Base-by-base conservation (phyloP, 1,139 yeast genomes). In the Saccharomyces pastorianus region DNA sequence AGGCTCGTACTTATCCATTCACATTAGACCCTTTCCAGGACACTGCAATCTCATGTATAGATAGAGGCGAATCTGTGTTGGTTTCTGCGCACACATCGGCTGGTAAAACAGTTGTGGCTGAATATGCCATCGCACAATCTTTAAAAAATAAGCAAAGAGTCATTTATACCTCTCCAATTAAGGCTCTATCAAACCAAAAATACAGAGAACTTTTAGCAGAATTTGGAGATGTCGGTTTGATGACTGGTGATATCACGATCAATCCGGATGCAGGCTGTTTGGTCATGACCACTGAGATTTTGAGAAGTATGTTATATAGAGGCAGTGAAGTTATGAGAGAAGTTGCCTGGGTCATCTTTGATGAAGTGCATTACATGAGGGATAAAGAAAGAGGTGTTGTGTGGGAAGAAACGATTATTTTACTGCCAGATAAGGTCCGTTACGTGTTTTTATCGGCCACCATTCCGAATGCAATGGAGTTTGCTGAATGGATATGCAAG, bases 81-180 rank as follows among this genome's bases (percentile, higher is more conserved):
- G 98, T 93, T 2, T 91, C 98, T 26, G 99, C 99, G 0, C 99
- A 93, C 67, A 91, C 99, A 0, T 91, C 98, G 31, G 99, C 99
- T 6, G 99, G 99, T 74, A 93, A 93, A 69, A 93, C 99, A 0
- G 99, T 95, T 49, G 99, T 93, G 51, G 99, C 99, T 0, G 99
- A 93, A 68, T 95, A 93, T 66, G 98, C 99, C 47, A 93, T 93
- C 73, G 98, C 99, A 1, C 95, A 90, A 75, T 88, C 96, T 13
- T 75, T 89, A 58, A 76, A 90, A 63, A 90, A 88, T 54, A 90
- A 89, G 73, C 96, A 93, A 68, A 83, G 96, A 72, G 96, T 93
- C 53, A 93, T 93, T 58, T 93, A 93, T 68, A 93, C 99, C 0
- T 91, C 98, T 2, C 99, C 99, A 3, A 93, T 93, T 68, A 93